Evolutionary conservation across 371 early-diverging fungal species (phyloP), one percentile per base, ranked within the genome.

Genomic region (Mortierella sp.): DNA sequence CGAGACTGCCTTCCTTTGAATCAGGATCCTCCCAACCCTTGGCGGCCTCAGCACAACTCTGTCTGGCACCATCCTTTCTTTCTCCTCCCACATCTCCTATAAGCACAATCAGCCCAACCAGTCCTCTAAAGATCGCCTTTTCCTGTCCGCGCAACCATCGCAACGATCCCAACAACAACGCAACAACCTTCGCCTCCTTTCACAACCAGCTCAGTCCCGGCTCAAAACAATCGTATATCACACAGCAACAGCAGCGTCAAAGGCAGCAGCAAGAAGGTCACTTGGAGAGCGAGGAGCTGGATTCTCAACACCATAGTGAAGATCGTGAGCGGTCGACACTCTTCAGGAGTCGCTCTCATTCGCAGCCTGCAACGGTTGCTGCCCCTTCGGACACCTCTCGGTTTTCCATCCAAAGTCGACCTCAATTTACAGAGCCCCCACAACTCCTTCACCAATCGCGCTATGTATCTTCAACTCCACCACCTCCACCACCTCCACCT

Each of bases 71-170:
- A 42, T 54, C 58, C 34, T 42, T 71, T 13, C 75, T 60, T 63
- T 52, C 63, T 0, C 21, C 71, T 0, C 21, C 70, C 28, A 38
- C 72, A 44, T 80, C 80, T 3, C 76, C 80, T 7, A 14, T 68
- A 5, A 73, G 76, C 21, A 73, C 77, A 9, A 50, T 57, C 28
- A 73, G 73, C 4, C 77, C 81, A 26, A 81, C 81, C 9, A 81
- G 76, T 70, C 81, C 77, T 16, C 58, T 73, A 31, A 72, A 47
- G n/a, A 70, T 63, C 1, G 74, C 82, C 7, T 78, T 74, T 26
- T 77, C 83, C 24, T 83, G 74, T 28, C 75, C 72, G 47, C 58
- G 34, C 11, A 73, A 75, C 38, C 83, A 75, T 60, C 76, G 54
- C 14, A 44, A 73, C 26, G 75, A 78, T 48, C 70, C 79, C 16